Conservation (phyloP, 352 stramenopile species). For the Phytophthora chlamydospora region DNA sequence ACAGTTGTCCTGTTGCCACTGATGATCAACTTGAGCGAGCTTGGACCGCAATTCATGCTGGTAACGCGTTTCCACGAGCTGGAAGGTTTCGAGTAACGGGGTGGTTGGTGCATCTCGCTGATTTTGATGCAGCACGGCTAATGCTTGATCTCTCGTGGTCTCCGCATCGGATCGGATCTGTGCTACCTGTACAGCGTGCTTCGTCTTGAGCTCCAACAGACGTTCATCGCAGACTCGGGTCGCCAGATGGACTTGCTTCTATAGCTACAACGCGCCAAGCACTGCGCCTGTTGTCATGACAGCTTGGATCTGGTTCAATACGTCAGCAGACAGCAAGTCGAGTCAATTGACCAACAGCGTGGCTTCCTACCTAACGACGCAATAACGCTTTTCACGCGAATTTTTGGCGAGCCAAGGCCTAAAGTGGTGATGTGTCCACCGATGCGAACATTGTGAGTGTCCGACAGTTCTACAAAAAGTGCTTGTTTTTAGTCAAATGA, state of each 20-base stretch:
- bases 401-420: no score
- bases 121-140: conserved; percentile 31
- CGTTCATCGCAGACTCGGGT: conserved; percentile 68
- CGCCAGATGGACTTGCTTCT: conserved; percentile 72
- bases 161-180: conserved; percentile 45
- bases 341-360: conserved; percentile 65
- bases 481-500: no score
- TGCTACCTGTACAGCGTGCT: conserved; percentile 35
- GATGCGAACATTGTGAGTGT: no score
- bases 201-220: conserved; percentile 54
- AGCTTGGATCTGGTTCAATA: conserved; percentile 52
- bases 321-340: conserved; percentile 36
- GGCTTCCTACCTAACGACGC: conserved; percentile 56
- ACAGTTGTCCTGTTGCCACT: conserved; percentile 66
- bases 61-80: conserved; percentile 43
- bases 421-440: no score
- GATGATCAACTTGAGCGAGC: conserved; percentile 50
- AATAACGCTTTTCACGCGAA: no score
- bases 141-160: conserved; percentile 34
- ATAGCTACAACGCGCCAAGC: conserved; percentile 52
- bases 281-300: conserved; percentile 69
- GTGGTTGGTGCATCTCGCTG: conserved; percentile 41
- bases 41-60: conserved; percentile 39
- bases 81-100: conserved; percentile 30
- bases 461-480: no score